Base-by-base conservation (phyloP, 108 stramenopile genomes). In the Skeletonema marinoi region DNA sequence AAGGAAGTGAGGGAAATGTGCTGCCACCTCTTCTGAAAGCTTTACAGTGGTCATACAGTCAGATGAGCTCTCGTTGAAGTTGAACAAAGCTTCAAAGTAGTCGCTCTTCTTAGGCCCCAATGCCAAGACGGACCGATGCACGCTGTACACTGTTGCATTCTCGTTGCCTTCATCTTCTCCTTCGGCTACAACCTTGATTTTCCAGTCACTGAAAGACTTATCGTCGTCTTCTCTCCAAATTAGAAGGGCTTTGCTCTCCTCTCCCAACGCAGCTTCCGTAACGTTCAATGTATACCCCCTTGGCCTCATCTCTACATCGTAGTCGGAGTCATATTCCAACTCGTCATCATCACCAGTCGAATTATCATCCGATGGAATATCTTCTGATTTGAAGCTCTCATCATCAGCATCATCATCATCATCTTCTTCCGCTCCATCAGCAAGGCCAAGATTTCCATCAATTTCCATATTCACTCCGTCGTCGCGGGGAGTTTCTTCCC, bases 181-280 rank as follows among this genome's bases (percentile, higher is more conserved):
- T n/a, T n/a, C n/a, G n/a, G 48, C 17, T 42, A 75, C 62, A 29
- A 86, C 75, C 25, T 71, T 39, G 50, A 86, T 78, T 17, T 19
- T 78, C 81, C 78, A 80, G 46, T 86, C 85, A 65, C 81, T 82
- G 61, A 79, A 86, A 10, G 63, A 17, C n/a, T n/a, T n/a, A n/a
- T n/a, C n/a, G n/a, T 78, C 70, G 33, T 64, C 74, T 25, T 21
- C 44, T 41, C 81, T 71, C 85, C 85, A 86, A 4, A 66, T 4
- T 65, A 73, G 36, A 13, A 66, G 64, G 7, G 35, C 63, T n/a
- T 73, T 73, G 60, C 60, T 61, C 11, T 70, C 69, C 8, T 60
- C 69, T 13, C 69, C 60, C 69, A 70, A n/a, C 19, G 0, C 6
- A 33, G 11, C 19, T 4, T 17, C 50, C 3, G 19, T 6, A 51